Base-by-base conservation (phyloP, 371 early-diverging fungal species). In the Choanephora cucurbitarum region DNA sequence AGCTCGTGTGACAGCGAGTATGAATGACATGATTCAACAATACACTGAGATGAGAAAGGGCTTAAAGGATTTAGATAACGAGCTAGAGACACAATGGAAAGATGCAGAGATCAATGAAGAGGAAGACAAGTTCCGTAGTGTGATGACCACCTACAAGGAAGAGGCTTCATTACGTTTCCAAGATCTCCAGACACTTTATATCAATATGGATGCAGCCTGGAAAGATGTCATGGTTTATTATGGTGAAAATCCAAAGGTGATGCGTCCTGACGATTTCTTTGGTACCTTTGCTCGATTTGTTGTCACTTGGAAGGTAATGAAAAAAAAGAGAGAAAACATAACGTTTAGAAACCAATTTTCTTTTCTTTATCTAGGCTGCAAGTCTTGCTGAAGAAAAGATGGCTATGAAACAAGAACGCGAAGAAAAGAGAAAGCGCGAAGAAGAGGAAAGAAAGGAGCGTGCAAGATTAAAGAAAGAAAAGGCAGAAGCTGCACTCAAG, bases 371-470 rank as follows among this genome's bases (percentile, higher is more conserved):
- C 32, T 62, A 67, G 64, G 70, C 71, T 15, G 79, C 79, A 8
- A 62, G 64, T 14, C 37, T 53, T 18, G 67, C 67, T n/a, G 75
- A 78, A 57, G 72, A 73, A 57, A 72, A 73, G 60, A 49, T 71
- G 46, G 52, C 49, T 1, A 45, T 67, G 33, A 64, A 69, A 47
- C 58, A 65, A 54, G 75, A 73, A 49, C 64, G 70, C 11, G 70
- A 77, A 18, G 77, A 69, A 55, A 69, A 70, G 52, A 64, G 64
- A 62, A 54, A 48, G 42, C 61, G 55, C 7, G 64, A 72, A 33
- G 75, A 78, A 23, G 65, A 72, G 24, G 64, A 64, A 42, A 69
- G 67, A 39, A 68, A 73, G 37, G 67, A 68, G 17, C 60, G 64
- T 7, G 21, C 60, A 15, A 42, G 57, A 39, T 15, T 57, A 1